Evolutionary conservation across 148 eudicot genomes (phyloP).

Genomic region (Rhododendron molle): DNA sequence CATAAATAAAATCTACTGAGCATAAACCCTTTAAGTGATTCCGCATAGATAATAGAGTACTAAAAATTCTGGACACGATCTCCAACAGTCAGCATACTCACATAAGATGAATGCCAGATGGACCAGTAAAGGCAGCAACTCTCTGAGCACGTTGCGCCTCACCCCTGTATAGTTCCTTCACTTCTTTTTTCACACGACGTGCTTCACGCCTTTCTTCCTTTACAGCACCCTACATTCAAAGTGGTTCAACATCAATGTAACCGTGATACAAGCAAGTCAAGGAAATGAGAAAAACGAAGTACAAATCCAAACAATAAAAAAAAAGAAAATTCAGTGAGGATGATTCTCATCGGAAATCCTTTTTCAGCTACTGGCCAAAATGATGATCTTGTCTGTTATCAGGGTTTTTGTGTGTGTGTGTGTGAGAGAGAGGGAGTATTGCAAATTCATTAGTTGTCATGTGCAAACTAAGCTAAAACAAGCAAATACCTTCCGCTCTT

Average conservation of each 20-base stretch:
- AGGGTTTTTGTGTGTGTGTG: not conserved
- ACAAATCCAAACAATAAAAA: not conserved
- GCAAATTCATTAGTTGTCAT: not conserved
- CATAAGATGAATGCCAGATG: conserved; percentile 86
- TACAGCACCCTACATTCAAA: conserved; percentile 59
- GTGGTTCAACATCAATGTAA: conserved; percentile 8
- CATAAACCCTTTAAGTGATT: not conserved
- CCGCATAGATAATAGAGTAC: not conserved
- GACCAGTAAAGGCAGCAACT: conserved; percentile 81
- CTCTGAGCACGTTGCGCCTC: conserved; percentile 88
- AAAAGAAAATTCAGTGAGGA: not conserved
- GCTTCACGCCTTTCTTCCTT: conserved; percentile 91
- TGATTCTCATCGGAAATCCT: not conserved
- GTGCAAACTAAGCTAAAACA: not conserved
- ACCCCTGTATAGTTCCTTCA: conserved; percentile 58
- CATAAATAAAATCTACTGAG: not conserved
- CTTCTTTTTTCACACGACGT: conserved; percentile 68
- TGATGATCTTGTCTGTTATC: not conserved
- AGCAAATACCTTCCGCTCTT: conserved; percentile 77
- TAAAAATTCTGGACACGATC: not conserved
- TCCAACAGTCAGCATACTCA: conserved; percentile 18
- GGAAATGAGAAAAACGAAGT: not conserved
- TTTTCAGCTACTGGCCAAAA: not conserved
- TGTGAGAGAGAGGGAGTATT: not conserved
- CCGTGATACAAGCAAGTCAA: not conserved